These are phyloP conservation scores for Phoenix dactylifera DNA, from an alignment of 176 grass and related monocot species.

Conservation along the genomic window DNA sequence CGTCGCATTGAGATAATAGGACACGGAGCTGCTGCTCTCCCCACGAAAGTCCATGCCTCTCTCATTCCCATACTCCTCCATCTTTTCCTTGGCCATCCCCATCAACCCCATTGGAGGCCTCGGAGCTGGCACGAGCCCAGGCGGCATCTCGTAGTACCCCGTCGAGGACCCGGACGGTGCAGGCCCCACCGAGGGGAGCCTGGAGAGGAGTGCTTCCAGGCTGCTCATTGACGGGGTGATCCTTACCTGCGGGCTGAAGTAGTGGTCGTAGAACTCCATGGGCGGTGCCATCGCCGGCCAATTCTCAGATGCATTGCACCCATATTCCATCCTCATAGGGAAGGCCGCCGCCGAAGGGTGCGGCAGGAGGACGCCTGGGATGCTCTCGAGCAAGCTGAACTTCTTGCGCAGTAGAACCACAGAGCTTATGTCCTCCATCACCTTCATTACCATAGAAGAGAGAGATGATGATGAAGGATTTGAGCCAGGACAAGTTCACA, in stretches of 20 bases:
- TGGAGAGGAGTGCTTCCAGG: conserved; percentile 91
- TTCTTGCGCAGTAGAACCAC: conserved; percentile 80
- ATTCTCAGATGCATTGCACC: not conserved
- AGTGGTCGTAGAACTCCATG: conserved; percentile 62
- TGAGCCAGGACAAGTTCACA: too few species aligned
- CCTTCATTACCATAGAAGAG: conserved; percentile 17
- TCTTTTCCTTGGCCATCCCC: conserved; percentile 24
- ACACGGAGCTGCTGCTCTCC: conserved; percentile 29
- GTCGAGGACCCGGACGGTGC: conserved; percentile 6
- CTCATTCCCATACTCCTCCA: conserved; percentile 34
- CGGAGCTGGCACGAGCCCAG: not conserved
- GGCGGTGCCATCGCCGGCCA: conserved; percentile 3
- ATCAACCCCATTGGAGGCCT: conserved; percentile 5
- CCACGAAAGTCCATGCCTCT: conserved; percentile 27
- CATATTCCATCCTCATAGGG: conserved; percentile 16
- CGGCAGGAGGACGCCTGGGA: conserved; percentile 87
- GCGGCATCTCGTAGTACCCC: conserved; percentile 2
- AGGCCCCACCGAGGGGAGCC: conserved; percentile 75
- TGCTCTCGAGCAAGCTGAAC: conserved; percentile 94
- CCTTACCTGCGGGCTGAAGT: conserved; percentile 34
- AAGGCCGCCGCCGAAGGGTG: conserved; percentile 73
- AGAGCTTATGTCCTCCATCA: conserved; percentile 79
- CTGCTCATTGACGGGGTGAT: conserved; percentile 98
- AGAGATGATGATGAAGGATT: too few species aligned
- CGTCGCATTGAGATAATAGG: conserved; percentile 50